Evolutionary conservation across 306 rosid species (phyloP).

Genomic region (Neltuma alba): DNA sequence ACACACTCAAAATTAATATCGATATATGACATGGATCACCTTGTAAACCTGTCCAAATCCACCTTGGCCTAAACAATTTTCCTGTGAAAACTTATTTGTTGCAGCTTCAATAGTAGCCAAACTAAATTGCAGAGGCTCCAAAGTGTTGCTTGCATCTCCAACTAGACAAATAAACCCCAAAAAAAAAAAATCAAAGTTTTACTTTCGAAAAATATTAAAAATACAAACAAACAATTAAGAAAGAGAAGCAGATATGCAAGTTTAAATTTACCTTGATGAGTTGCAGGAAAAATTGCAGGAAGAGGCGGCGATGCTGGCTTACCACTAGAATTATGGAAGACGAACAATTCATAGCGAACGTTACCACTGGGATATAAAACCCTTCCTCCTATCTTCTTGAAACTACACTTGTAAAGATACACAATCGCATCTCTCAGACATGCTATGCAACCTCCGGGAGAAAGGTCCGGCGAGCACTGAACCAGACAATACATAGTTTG

Average conservation of each 20-base stretch:
- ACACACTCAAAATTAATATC: too few species aligned
- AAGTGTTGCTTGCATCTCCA: too few species aligned
- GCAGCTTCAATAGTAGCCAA: too few species aligned
- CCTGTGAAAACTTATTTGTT: too few species aligned
- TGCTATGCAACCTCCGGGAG: conserved; percentile 16
- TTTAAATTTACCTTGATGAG: not conserved
- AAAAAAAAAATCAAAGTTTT: not conserved
- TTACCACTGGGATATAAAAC: conserved; percentile 35
- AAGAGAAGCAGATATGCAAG: not conserved
- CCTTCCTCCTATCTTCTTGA: conserved; percentile 32
- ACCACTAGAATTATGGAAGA: conserved; percentile 10
- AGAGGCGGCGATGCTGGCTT: not conserved
- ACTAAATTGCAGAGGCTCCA: too few species aligned
- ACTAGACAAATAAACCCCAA: too few species aligned
- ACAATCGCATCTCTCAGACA: conserved; percentile 25
- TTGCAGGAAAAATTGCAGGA: not conserved
- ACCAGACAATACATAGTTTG: conserved; percentile 24
- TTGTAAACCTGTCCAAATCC: too few species aligned
- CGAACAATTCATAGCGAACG: conserved; percentile 33
- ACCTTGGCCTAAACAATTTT: too few species aligned
- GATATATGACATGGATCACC: too few species aligned
- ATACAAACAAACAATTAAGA: not conserved
- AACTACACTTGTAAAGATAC: not conserved
- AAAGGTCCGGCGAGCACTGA: conserved; percentile 43
- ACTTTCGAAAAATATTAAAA: not conserved